phyloP scores from a whole-genome alignment of 1,139 yeast species.

The Diutina ranongensis region DNA sequence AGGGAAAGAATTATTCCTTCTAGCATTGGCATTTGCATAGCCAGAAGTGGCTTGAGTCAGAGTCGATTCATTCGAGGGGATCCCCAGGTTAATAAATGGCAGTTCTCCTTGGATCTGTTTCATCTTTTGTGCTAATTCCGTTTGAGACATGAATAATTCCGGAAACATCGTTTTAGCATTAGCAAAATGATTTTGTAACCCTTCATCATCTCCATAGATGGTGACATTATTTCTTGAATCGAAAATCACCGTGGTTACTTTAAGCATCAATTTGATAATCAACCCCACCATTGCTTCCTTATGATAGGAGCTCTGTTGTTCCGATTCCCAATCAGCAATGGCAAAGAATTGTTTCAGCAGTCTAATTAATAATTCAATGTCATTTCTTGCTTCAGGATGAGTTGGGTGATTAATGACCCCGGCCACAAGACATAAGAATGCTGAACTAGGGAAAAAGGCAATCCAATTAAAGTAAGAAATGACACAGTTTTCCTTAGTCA shows the following conservation, averaged over 20 bases:
- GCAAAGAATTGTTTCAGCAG: constrained; percentile 8
- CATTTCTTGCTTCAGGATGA: constrained; percentile 8
- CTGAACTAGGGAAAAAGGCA: constrained; percentile 8
- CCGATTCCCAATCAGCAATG: constrained; percentile 2
- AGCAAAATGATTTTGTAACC: constrained; percentile 6
- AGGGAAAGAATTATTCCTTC: neutral
- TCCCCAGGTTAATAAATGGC: neutral
- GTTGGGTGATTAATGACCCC: constrained; percentile 9
- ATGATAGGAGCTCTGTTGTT: neutral
- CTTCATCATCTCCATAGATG: neutral
- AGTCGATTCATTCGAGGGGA: neutral
- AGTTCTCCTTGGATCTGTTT: neutral
- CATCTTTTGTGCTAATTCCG: constrained; percentile 6
- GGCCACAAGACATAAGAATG: constrained; percentile 10
- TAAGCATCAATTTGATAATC: constrained; percentile 8
- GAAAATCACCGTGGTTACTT: constrained; percentile 8
- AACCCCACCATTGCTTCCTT: constrained; percentile 8
- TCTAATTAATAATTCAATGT: constrained; percentile 8
- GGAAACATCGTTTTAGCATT: constrained; percentile 8
- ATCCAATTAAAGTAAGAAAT: constrained; percentile 9
- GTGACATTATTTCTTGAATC: constrained; percentile 8
- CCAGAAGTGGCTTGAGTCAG: too few species aligned
- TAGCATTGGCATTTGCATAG: neutral
- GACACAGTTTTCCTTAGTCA: constrained; percentile 6
- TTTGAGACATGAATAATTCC: constrained; percentile 8